Percentiles rank a stretch among this genome's conserved stretches.
Evolutionary conservation across 2,329 filamentous ascomycete genomes (phyloP).

Genomic region (Pestalotiopsis sp.): DNA sequence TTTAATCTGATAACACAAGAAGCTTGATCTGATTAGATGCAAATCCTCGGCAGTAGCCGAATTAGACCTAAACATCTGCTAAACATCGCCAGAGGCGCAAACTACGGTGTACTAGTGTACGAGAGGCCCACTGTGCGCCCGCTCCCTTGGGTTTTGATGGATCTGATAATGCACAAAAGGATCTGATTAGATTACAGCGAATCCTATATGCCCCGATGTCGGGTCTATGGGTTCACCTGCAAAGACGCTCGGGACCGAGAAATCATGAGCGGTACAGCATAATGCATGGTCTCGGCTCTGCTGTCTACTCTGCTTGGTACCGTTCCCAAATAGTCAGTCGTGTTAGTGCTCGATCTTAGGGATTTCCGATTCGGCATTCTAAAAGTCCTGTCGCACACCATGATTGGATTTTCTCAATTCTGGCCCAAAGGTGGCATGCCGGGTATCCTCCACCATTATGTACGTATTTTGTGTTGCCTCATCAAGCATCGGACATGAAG

Average conservation of each 20-base stretch:
- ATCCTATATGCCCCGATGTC: neutral
- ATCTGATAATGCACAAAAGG: neutral
- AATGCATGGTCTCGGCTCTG: too few relatives aligned
- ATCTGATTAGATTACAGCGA: neutral
- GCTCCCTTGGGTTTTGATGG: neutral
- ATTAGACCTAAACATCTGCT: neutral
- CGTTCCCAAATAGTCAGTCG: too few relatives aligned
- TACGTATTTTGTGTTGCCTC: neutral
- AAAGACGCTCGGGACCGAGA: too few relatives aligned
- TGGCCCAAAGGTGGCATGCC: slow-evolving; percentile 6
- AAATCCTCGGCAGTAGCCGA: neutral
- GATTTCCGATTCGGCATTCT: too few relatives aligned
- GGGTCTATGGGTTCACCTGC: neutral
- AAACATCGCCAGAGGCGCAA: neutral
- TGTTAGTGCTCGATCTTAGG: too few relatives aligned
- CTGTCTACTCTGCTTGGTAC: too few relatives aligned
- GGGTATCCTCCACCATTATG: slow-evolving; percentile 5
- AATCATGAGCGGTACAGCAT: too few relatives aligned
- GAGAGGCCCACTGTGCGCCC: neutral
- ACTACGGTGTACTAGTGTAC: neutral
- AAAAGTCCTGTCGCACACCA: neutral
- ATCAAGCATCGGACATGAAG: too few relatives aligned
- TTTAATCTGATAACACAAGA: neutral
- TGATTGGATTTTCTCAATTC: neutral
- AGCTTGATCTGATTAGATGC: neutral